Evolutionary conservation across 192 early-diverging fungal genomes (phyloP), one percentile per base, ranked within the genome.

Genomic region (Oehlia diaphana): DNA sequence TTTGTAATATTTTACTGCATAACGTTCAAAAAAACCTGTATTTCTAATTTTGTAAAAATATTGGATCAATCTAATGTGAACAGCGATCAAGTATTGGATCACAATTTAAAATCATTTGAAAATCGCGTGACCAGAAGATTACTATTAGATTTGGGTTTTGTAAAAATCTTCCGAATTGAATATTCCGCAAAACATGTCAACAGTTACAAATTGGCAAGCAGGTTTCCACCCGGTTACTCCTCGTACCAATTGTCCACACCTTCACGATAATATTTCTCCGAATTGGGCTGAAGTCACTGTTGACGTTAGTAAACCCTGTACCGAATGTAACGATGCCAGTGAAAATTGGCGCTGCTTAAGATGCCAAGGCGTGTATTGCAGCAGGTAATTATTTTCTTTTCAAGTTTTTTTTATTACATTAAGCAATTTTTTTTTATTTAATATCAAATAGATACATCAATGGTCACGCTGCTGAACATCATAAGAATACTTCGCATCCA

Each of bases 341-440:
- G 74, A 75, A 33, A 75, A 75, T 63, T 75, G 74, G 74, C 23
- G 74, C 2, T 75, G 74, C 19, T 35, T 75, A 21, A 31, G 19
- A 37, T 75, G 74, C 58, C 33, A 61, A 63, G 42, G 42, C 4
- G 74, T 75, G n/a, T 63, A n/a, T n/a, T 75, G 74, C 28, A 63
- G 58, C 28, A 75, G 74, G 74, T 26, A 26, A 26, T 26, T 26
- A 26, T 26, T 26, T 26, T 26, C 26, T 26, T 26, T 26, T 26
- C 26, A 26, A 26, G 26, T 26, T 26, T 26, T 26, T 26, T 26
- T 26, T 26, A 26, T 26, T 26, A 26, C 26, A 26, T 26, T 26
- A 26, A 26, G 26, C 26, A 26, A 26, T 26, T 26, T 26, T 26
- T n/a, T 26, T 26, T 26, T 26, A 26, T 26, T 26, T 26, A 26